Percentiles rank a stretch among this genome's conserved stretches.
phyloP scores from a whole-genome alignment of 2,329 filamentous ascomycete genomes.

The Talaromyces sp. region DNA sequence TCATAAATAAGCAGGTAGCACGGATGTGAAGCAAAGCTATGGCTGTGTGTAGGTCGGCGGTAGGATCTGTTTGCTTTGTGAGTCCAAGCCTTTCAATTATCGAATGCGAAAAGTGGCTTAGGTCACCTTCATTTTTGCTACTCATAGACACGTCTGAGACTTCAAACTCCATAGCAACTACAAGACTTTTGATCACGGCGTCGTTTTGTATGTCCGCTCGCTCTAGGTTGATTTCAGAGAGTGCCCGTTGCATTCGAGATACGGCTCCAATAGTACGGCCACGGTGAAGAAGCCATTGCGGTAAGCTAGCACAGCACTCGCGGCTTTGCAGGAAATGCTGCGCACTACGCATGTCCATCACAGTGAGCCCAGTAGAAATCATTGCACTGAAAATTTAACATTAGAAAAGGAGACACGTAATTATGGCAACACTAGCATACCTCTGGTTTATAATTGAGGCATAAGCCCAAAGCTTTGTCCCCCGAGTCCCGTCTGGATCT shows the following conservation, averaged over 20 bases:
- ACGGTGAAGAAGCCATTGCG: not conserved
- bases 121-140: not conserved
- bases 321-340: not conserved
- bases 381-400: not conserved
- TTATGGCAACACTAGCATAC: not conserved
- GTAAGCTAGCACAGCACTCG: not conserved
- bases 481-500: not conserved
- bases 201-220: not conserved
- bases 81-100: not conserved
- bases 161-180: not conserved
- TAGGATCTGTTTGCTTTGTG: not conserved
- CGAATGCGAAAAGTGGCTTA: not conserved
- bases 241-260: not conserved
- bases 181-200: not conserved
- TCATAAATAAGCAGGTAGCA: not conserved
- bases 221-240: not conserved
- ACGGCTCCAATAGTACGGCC: not conserved
- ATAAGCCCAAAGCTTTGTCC: not conserved
- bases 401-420: not conserved
- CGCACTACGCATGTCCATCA: not conserved
- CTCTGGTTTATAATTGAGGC: not conserved
- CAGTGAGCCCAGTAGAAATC: not conserved
- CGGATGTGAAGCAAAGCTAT: not conserved
- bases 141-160: not conserved
- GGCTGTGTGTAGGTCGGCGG: not conserved